A percentile compares a stretch with the other conserved stretches of the same genome.
These are phyloP conservation scores for Apiospora kogelbergensis DNA, from an alignment of 2,329 filamentous ascomycete genomes.

Conservation along the genomic window DNA sequence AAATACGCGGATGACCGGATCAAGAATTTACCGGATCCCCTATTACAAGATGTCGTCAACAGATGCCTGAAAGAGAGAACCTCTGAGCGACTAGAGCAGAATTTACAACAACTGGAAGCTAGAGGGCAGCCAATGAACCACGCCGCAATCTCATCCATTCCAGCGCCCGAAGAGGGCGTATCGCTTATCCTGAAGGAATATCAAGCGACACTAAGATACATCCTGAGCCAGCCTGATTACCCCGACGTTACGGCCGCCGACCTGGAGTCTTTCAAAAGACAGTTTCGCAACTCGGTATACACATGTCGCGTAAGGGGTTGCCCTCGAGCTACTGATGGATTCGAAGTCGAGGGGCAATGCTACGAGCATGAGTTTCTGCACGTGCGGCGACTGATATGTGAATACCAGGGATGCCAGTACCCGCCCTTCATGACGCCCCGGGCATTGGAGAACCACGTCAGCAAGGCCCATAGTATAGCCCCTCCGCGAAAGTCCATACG, in stretches of 20 bases:
- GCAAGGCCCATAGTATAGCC: background rate
- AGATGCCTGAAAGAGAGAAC: background rate
- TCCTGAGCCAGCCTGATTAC: conserved; percentile 13
- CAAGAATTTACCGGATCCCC: no score
- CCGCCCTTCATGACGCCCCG: conserved; percentile 10
- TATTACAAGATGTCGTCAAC: background rate
- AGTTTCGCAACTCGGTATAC: conserved; percentile 15
- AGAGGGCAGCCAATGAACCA: background rate
- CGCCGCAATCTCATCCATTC: background rate
- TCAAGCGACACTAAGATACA: conserved; percentile 7
- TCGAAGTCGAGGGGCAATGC: conserved; percentile 15
- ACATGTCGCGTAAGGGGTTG: conserved; percentile 20
- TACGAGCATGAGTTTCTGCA: conserved; percentile 19
- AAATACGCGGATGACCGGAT: background rate
- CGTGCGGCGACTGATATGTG: conserved; percentile 5
- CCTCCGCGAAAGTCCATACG: background rate
- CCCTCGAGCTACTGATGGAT: conserved; percentile 17
- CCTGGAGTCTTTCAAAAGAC: conserved; percentile 18
- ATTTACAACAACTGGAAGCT: background rate
- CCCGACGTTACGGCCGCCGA: conserved; percentile 12
- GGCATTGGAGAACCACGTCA: background rate
- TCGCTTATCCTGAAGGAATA: conserved; percentile 10
- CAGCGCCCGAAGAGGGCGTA: background rate
- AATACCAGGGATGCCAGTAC: conserved; percentile 14
- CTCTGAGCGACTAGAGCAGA: background rate